Percentiles rank a stretch among this genome's conserved stretches.
phyloP scores from a whole-genome alignment of 345 rosid species.

The Moringa oleifera region DNA sequence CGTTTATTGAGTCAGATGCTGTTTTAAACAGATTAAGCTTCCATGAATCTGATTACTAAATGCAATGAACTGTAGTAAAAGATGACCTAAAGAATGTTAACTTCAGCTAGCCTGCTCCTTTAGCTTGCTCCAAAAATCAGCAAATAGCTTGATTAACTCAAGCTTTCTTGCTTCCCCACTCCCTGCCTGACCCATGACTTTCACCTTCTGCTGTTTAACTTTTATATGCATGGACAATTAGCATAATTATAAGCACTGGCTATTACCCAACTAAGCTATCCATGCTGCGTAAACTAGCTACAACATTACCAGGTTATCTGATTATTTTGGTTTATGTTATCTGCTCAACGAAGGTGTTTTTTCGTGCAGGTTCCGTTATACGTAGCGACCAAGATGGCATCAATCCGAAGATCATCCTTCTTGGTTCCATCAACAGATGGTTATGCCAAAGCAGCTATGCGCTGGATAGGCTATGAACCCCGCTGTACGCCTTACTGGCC shows the following conservation, averaged over 20 bases:
- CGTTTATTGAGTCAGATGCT: too few relatives aligned
- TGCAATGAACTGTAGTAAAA: too few relatives aligned
- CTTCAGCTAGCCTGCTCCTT: too few relatives aligned
- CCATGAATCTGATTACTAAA: too few relatives aligned
- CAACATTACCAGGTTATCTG: background rate
- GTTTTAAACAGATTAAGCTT: too few relatives aligned
- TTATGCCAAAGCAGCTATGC: slow-evolving; percentile 59
- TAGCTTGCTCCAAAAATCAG: too few relatives aligned
- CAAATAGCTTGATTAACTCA: too few relatives aligned
- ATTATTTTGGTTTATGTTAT: background rate
- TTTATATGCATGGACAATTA: too few relatives aligned
- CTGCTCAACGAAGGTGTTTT: background rate
- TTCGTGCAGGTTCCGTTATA: slow-evolving; percentile 64
- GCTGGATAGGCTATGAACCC: slow-evolving; percentile 63
- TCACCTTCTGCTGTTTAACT: background rate
- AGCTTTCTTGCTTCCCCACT: background rate
- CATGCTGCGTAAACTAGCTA: background rate
- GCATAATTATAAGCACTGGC: too few relatives aligned
- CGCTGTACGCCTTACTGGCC: slow-evolving; percentile 85
- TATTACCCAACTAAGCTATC: too few relatives aligned
- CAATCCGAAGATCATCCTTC: slow-evolving; percentile 65
- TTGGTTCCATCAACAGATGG: slow-evolving; percentile 66
- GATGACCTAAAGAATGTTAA: too few relatives aligned
- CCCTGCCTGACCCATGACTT: background rate
- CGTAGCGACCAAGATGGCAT: slow-evolving; percentile 85